Percentiles rank a stretch among this genome's conserved stretches.
Evolutionary conservation across 2,329 filamentous ascomycete species (phyloP).

Genomic region (Cercospora sojina): DNA sequence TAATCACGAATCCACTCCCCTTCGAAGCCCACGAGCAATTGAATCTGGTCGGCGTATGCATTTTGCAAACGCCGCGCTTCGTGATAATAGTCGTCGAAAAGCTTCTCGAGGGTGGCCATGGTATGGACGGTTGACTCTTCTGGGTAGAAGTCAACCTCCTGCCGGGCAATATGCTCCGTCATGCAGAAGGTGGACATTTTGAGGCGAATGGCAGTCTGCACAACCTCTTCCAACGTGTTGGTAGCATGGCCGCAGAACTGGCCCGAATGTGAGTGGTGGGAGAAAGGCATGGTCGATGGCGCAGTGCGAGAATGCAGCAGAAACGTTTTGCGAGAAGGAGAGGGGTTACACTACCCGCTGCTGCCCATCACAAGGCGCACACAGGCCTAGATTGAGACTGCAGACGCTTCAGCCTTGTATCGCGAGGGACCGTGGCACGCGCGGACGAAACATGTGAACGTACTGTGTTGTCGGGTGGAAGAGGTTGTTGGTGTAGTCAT

Average conservation of each 20-base stretch:
- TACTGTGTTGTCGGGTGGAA: background rate
- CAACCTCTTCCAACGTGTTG: conserved; percentile 77
- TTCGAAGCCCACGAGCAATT: conserved; percentile 87
- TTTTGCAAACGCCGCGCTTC: conserved; percentile 73
- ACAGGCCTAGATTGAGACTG: background rate
- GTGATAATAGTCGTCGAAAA: conserved; percentile 69
- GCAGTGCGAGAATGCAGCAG: background rate
- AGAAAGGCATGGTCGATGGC: conserved; percentile 73
- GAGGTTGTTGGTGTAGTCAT: background rate
- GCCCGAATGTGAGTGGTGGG: conserved; percentile 96
- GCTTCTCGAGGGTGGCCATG: conserved; percentile 47
- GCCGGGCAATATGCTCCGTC: conserved; percentile 93
- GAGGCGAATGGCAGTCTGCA: conserved; percentile 73
- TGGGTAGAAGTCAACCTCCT: conserved; percentile 78
- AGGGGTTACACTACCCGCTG: background rate
- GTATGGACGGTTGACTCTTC: conserved; percentile 62
- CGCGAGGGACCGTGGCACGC: background rate
- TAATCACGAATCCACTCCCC: conserved; percentile 82
- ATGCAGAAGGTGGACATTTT: conserved; percentile 82
- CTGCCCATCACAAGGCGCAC: background rate
- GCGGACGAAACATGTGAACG: background rate
- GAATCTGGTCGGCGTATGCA: conserved; percentile 68
- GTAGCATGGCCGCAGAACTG: conserved; percentile 95
- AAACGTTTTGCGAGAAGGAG: background rate
- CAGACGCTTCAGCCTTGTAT: background rate